phyloP scores from a whole-genome alignment of 2,329 filamentous ascomycete genomes.

The Calonectria hongkongensis region DNA sequence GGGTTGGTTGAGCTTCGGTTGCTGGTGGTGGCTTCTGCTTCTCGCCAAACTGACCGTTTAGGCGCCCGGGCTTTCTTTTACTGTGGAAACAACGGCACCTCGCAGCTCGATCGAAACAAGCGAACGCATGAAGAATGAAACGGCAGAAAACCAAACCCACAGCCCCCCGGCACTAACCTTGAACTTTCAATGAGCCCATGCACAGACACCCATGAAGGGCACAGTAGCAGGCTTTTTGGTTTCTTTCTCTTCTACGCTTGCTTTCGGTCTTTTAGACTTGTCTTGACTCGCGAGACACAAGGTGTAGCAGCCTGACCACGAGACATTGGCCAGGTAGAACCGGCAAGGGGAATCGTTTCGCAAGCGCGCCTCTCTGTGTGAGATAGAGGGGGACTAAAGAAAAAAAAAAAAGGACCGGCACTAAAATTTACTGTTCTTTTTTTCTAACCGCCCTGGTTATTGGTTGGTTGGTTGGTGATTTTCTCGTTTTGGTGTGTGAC shows the following conservation, averaged over 20 bases:
- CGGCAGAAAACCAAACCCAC: slow-evolving; percentile 22
- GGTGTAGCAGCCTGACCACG: background rate
- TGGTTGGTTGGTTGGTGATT: background rate
- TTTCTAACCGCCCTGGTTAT: background rate
- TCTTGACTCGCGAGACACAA: slow-evolving; percentile 16
- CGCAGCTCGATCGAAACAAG: slow-evolving; percentile 12
- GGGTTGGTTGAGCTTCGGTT: background rate
- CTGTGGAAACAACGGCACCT: slow-evolving; percentile 17
- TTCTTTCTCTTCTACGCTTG: background rate
- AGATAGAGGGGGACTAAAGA: background rate
- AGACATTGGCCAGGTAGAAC: background rate
- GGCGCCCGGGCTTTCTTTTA: slow-evolving; percentile 6
- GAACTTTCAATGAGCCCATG: slow-evolving; percentile 26
- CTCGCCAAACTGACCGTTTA: background rate
- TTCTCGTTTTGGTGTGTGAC: background rate
- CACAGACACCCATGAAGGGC: slow-evolving; percentile 14
- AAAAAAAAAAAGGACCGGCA: background rate
- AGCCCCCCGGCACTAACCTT: background rate
- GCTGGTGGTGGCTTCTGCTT: background rate
- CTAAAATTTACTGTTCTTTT: background rate
- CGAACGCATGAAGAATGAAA: slow-evolving; percentile 17
- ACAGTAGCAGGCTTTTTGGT: slow-evolving; percentile 3
- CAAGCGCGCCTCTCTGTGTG: background rate
- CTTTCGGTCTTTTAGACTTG: slow-evolving; percentile 15
- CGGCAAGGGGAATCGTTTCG: background rate